Evolutionary conservation across 208 protist genomes (phyloP).

Genomic region (Acanthamoeba sp.): DNA sequence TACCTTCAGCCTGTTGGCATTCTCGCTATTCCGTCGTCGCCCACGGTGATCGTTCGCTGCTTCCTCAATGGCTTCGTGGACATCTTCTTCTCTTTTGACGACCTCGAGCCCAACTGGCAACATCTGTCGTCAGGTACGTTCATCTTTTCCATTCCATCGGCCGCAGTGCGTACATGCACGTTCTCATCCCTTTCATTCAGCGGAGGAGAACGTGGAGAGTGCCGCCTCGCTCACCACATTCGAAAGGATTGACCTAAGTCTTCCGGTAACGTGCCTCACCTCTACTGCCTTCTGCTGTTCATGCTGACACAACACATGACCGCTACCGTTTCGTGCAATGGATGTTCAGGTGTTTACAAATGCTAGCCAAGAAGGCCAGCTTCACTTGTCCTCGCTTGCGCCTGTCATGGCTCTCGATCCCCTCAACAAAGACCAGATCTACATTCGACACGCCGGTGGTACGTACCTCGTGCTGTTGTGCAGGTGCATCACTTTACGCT

Average conservation of each 20-base stretch:
- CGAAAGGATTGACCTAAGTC: neutral
- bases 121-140: neutral
- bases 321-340: no score
- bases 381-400: neutral
- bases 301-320: neutral
- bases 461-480: neutral
- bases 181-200: no score
- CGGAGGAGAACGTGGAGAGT: neutral
- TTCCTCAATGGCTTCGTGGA: constrained; percentile 33
- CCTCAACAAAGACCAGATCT: constrained; percentile 27
- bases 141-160: neutral
- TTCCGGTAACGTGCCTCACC: neutral
- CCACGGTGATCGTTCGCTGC: constrained; percentile 17
- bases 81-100: constrained; percentile 72
- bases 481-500: no score
- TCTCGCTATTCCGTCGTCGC: constrained; percentile 66
- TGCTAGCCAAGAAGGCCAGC: neutral
- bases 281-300: neutral
- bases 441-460: constrained; percentile 58
- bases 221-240: neutral
- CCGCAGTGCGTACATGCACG: no score
- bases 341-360: neutral
- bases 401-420: constrained; percentile 37
- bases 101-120: constrained; percentile 50
- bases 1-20: constrained; percentile 5